Evolutionary conservation across 495 filamentous ascomycete genomes (phyloP), one percentile per base, ranked within the genome.

Genomic region (Stereocaulon alpinum): DNA sequence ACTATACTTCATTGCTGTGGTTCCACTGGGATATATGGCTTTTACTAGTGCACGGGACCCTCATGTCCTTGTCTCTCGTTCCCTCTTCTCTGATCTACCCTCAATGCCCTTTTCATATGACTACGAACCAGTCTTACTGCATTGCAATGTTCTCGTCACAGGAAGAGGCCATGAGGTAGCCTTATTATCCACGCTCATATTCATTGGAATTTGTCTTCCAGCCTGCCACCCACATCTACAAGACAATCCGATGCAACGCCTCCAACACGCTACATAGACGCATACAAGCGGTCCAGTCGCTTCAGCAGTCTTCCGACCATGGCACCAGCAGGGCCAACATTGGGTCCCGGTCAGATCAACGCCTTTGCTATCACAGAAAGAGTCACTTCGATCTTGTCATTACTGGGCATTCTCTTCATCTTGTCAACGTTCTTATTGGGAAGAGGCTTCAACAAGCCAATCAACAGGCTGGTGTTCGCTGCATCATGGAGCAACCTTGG

Each of bases 381-480:
- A 54, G 69, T 78, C 11, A 82, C 82, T 63, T 89, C 87, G 0
- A 72, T 81, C 12, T 73, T 93, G 64, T 94, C 89, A 0, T 66
- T 95, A 4, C 15, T 85, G 4, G 88, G 88, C 49, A 86, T 84
- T 30, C 61, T 82, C 47, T 85, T 93, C 68, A 86, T 94, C 54
- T 80, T 93, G 37, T 58, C 76, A 53, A 91, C 89, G 40, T 94
- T 90, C 63, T 68, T 81, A 17, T 61, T 73, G 17, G 85, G 76
- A 11, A 72, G 72, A 22, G 72, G 77, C 40, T 87, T 88, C 65
- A 81, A 85, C 60, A 91, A 91, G 71, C 88, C 90, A n/a, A 91
- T 95, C 72, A 94, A 94, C 65, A 80, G 89, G 4, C 74, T 95
- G 4, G 81, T 92, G 11, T 94, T 95, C 70, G 91, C 85, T 67